Evolutionary conservation across 1,284 basidiomycete genomes (phyloP), one percentile per base, ranked within the genome.

Genomic region (Clitocybe nebularis): DNA sequence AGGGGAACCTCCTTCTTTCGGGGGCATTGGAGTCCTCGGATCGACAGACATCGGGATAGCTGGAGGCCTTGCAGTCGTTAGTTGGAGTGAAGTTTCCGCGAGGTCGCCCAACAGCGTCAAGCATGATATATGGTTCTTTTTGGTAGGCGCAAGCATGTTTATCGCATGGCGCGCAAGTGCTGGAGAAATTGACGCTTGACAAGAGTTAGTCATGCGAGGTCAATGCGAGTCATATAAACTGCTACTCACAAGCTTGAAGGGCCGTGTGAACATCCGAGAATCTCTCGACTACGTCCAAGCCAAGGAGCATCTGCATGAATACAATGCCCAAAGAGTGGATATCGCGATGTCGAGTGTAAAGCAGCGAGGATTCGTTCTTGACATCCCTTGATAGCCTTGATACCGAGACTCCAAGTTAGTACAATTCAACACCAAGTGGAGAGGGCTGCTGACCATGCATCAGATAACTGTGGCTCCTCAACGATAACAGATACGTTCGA

Each of bases 251-350:
- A 36, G 63, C 61, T 47, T 69, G 64, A 8, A 79, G 55, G 10
- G 75, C 77, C 35, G 64, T 61, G 6, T 68, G 64, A 1, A 72
- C 65, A 37, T 71, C 67, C 17, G 61, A 49, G 45, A 57, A 71
- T 33, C 58, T 50, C 36, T 78, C 68, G 41, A 75, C 73, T 4
- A 88, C 81, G 50, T 83, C 74, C 42, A 80, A 62, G 0, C 88
- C 86, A 17, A 84, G 58, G 8, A 89, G 60, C 87, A 90, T 89
- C 60, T 89, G 85, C 37, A 89, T 51, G 24, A 89, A 64, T 3
- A 88, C 70, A 29, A 89, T 74, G 0, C 85, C 88, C 0, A 79
- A 75, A n/a, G 74, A 70, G 55, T 89, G 85, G 11, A 90, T 79
- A 53, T 90, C 88, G 17, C 87, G 74, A 25, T 74, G 67, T 24